These are phyloP conservation scores for Mallotus japonicus DNA, from an alignment of 441 rosid species.

Conservation along the genomic window DNA sequence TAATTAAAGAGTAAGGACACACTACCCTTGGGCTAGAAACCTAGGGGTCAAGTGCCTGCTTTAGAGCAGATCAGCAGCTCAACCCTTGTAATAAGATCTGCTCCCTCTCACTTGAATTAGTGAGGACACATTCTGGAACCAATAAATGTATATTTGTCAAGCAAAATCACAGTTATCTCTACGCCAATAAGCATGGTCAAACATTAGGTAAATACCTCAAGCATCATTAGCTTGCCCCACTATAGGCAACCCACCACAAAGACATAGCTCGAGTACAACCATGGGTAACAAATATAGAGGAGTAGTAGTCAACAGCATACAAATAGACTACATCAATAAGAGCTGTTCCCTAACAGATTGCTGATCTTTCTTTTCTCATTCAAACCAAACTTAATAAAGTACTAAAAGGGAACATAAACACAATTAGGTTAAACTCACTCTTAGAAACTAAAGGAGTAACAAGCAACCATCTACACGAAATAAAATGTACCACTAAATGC, in stretches of 20 bases:
- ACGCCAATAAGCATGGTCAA: background rate
- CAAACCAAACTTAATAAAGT: background rate
- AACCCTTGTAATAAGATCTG: background rate
- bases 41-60: background rate
- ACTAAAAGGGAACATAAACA: background rate
- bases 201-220: background rate
- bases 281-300: too few species aligned
- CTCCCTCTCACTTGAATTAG: background rate
- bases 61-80: background rate
- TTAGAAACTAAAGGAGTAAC: constrained; percentile 2
- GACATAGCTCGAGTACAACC: background rate
- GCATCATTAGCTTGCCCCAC: background rate
- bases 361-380: background rate
- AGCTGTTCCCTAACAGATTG: background rate
- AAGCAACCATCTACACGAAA: background rate
- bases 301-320: background rate
- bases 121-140: background rate
- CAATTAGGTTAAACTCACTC: background rate
- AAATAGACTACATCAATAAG: background rate
- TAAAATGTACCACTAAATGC: background rate
- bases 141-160: background rate
- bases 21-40: background rate
- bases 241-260: background rate
- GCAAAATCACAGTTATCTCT: background rate
- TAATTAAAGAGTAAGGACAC: background rate